Base-by-base conservation (phyloP, 2,329 filamentous ascomycete genomes). In the Fusarium citri region DNA sequence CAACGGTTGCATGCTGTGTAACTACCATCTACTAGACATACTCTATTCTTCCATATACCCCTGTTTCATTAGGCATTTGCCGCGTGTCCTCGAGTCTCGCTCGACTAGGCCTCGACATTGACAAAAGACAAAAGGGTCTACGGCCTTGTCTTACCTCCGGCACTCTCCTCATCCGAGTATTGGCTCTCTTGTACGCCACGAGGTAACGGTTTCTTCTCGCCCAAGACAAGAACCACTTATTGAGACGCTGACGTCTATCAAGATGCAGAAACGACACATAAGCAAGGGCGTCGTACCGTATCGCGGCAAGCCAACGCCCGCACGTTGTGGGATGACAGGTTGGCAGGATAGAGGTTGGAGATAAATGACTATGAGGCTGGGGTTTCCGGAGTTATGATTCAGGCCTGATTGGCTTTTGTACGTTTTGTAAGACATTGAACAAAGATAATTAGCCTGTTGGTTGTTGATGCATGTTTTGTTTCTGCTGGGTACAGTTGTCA, bases 251-350 rank as follows among this genome's bases (percentile, higher is more conserved):
- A 56, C 55, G 56, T 62, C 51, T 55, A 71, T 68, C 59, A 68
- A 28, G 40, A 53, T 56, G 49, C 23, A 55, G 31, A 59, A 63
- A 55, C 53, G 43, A 47, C 40, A 25, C 54, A 55, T 40, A 73
- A 48, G 53, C 64, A 64, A 71, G 54, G 62, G 71, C 62, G 50
- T 57, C 48, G 57, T 59, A 57, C 59, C 46, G 59, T 59, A 55
- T 61, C 55, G 48, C 50, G 45, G 48, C 20, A 66, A 67, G 54
- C 22, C 42, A 59, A 66, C 70, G 60, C 66, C 63, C 70, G 72
- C 70, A 71, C 55, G 68, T 71, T 72, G 72, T 25, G 53, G 26
- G 48, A 74, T 71, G 63, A 61, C 70, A 73, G 69, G 67, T 59
- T 57, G 63, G 59, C 70, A 71, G 67, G 62, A 64, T 59, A 26